A percentile compares a stretch with the other conserved stretches of the same genome.
Conservation (phyloP, 1,284 basidiomycete species). For the Trametes hirsuta region DNA sequence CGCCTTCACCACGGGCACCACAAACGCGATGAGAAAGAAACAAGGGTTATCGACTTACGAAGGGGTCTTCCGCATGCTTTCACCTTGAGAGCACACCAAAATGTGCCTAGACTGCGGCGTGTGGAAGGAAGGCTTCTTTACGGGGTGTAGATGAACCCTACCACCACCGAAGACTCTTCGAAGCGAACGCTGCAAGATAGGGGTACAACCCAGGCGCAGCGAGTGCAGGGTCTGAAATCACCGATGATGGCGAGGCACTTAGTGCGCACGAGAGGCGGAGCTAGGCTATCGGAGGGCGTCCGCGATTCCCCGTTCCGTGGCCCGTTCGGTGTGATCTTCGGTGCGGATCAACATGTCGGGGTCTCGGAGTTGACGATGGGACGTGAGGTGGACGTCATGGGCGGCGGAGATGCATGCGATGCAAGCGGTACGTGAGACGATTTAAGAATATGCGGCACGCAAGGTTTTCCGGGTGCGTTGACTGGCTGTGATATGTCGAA, state of each 20-base stretch:
- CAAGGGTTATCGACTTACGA: too few relatives aligned
- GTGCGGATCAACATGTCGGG: conserved; percentile 36
- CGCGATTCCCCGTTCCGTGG: conserved; percentile 37
- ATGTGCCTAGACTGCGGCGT: too few relatives aligned
- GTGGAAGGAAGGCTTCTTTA: too few relatives aligned
- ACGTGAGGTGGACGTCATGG: conserved; percentile 38
- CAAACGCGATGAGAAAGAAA: too few relatives aligned
- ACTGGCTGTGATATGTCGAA: not conserved
- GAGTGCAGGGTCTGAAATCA: conserved; percentile 41
- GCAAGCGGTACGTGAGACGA: conserved; percentile 5
- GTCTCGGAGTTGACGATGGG: conserved; percentile 40
- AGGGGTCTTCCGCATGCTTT: too few relatives aligned
- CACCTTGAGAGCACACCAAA: too few relatives aligned
- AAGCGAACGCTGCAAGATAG: not conserved
- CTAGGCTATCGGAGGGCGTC: conserved; percentile 33
- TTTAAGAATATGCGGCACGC: not conserved
- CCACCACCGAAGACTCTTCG: too few relatives aligned
- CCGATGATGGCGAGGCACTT: conserved; percentile 42
- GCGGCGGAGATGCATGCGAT: conserved; percentile 45
- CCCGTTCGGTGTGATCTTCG: conserved; percentile 41
- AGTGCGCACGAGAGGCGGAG: conserved; percentile 38
- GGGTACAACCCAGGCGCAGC: not conserved
- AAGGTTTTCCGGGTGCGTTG: not conserved
- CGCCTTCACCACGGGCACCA: too few relatives aligned
- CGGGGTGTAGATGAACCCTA: too few relatives aligned